A percentile compares a stretch with the other conserved stretches of the same genome.
phyloP scores from a whole-genome alignment of 1,139 yeast species.

The Magnusiomyces suaveolens region DNA sequence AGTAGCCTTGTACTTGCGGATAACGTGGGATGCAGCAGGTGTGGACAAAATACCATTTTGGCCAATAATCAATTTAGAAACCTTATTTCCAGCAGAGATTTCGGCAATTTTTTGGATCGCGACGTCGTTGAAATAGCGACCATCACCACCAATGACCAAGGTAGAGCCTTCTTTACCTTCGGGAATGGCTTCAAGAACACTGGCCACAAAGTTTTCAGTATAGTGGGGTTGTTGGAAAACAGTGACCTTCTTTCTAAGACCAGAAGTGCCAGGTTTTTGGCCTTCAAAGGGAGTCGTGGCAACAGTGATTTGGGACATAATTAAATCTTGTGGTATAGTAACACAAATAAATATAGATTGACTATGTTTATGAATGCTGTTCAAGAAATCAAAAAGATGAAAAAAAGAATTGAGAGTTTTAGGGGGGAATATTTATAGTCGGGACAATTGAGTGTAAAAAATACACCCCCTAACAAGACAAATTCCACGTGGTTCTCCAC shows the following conservation, averaged over 20 bases:
- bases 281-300: conserved; percentile 72
- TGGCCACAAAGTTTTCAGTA: conserved; percentile 89
- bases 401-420: too few relatives aligned
- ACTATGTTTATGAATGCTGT: too few relatives aligned
- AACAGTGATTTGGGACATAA: too few relatives aligned
- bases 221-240: conserved; percentile 76
- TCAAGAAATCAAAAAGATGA: too few relatives aligned
- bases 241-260: conserved; percentile 80
- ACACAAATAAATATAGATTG: too few relatives aligned
- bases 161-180: conserved; percentile 71
- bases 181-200: conserved; percentile 78
- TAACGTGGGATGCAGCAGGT: conserved; percentile 91
- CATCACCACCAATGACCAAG: conserved; percentile 93
- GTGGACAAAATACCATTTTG: conserved; percentile 83
- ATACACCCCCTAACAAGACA: too few relatives aligned
- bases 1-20: conserved; percentile 67
- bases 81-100: conserved; percentile 89
- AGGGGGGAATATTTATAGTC: too few relatives aligned
- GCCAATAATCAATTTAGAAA: conserved; percentile 74
- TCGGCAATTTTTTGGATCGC: conserved; percentile 74
- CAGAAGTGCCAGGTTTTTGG: conserved; percentile 98
- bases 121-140: conserved; percentile 77
- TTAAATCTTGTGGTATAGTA: too few relatives aligned
- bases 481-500: too few relatives aligned
- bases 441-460: too few relatives aligned